Conservation (phyloP, 202 grass and related monocot species). For the Schoenoplectus tabernaemontani region DNA sequence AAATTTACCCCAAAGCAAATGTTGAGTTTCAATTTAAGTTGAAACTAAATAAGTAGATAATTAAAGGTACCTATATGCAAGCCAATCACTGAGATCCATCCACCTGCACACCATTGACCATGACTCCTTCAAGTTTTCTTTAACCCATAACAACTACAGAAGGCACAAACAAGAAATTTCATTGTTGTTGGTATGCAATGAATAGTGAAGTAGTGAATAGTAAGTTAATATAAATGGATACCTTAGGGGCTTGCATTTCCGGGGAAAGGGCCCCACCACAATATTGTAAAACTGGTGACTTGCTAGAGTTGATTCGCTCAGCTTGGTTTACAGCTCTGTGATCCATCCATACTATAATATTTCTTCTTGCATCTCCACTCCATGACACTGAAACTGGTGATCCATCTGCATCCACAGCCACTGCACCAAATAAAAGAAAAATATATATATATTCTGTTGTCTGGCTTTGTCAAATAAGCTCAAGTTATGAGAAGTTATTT, state of each 20-base stretch:
- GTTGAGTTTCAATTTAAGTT: background rate
- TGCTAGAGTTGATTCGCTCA: constrained; percentile 66
- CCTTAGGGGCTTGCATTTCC: constrained; percentile 99
- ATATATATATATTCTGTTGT: too few species aligned
- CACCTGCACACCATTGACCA: constrained; percentile 88
- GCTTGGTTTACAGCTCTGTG: constrained; percentile 83
- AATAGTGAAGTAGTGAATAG: constrained; percentile 10
- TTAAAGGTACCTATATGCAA: constrained; percentile 73
- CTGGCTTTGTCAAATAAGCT: too few species aligned
- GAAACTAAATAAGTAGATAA: constrained; percentile 1
- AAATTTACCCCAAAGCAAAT: background rate
- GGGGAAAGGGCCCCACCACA: constrained; percentile 79
- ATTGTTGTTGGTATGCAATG: background rate
- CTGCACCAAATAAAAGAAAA: constrained; percentile 33
- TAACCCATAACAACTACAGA: constrained; percentile 90
- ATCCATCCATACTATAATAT: constrained; percentile 99
- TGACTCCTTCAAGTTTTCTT: constrained; percentile 90
- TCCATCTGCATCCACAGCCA: constrained; percentile 81
- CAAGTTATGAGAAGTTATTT: too few species aligned
- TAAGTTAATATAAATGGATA: constrained; percentile 27
- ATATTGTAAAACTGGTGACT: constrained; percentile 82
- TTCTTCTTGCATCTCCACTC: constrained; percentile 76
- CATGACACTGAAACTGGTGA: constrained; percentile 83
- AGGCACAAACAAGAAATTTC: background rate
- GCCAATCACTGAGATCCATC: constrained; percentile 99